These are phyloP conservation scores for Fagopyrum tataricum DNA, from an alignment of 148 eudicot genomes.

Conservation along the genomic window DNA sequence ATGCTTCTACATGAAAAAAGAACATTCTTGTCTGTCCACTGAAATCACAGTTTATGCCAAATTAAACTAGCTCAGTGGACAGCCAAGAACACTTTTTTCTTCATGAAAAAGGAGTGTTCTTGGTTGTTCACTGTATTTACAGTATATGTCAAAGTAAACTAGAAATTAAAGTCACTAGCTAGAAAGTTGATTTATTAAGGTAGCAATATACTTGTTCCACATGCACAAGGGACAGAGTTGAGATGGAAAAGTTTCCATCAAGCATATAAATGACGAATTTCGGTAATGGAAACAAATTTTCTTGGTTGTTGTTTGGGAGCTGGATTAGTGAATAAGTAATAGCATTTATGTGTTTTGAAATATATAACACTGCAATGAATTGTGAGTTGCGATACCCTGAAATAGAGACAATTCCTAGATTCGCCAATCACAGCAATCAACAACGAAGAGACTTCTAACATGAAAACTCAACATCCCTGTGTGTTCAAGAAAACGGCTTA, in stretches of 20 bases:
- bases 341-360: not conserved
- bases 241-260: not conserved
- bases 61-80: not conserved
- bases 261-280: not conserved
- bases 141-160: not conserved
- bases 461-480: not conserved
- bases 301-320: not conserved
- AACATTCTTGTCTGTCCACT: not conserved
- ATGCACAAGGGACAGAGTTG: not conserved
- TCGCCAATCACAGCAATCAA: not conserved
- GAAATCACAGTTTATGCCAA: not conserved
- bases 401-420: not conserved
- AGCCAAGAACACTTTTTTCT: not conserved
- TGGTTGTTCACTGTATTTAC: not conserved
- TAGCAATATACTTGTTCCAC: conserved; percentile 5
- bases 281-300: not conserved
- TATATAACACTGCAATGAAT: too few relatives aligned
- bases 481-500: not conserved
- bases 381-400: not conserved
- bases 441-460: not conserved
- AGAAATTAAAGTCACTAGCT: not conserved
- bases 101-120: not conserved
- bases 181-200: not conserved
- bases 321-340: not conserved
- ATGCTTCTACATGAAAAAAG: not conserved